Base-by-base conservation (phyloP, 2,329 filamentous ascomycete genomes). In the Amylocarpus encephaloides region DNA sequence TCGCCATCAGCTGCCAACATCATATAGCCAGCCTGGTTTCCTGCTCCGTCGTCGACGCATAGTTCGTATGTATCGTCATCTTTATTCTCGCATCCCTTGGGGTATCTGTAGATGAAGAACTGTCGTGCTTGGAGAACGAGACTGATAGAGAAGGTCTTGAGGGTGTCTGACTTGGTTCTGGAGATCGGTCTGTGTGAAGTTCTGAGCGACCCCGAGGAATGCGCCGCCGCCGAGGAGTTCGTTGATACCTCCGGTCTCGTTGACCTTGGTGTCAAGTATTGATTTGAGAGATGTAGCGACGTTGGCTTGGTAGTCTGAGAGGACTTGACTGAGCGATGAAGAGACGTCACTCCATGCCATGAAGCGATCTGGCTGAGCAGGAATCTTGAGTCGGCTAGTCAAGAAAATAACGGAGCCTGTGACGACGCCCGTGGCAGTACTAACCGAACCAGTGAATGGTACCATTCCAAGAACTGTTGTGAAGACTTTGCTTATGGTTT, bases 111-210 rank as follows among this genome's bases (percentile, higher is more conserved):
- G 18, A 55, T 40, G 41, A 47, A 55, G 12, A 18, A 18, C 2
- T 39, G 33, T 32, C 35, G 36, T n/a, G 49, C 49, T 30, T 51
- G 46, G 7, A 55, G 43, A 6, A 42, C 30, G 7, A 49, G 46
- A 15, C 43, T 32, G 6, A 55, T 55, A 12, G 50, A 33, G 30
- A 15, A 34, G 6, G 44, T 30, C 4, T 32, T 50, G 11, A 42
- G 45, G 3, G 41, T n/a, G 34, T 49, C 30, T 43, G 35, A 50
- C 33, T 18, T 35, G 18, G 6, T 2, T 3, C 16, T 52, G 50
- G 6, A 55, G 29, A 40, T 55, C 53, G 11, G 15, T 15, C 6
- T 50, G 40, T 0, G 53, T 55, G 32, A 55, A 55, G 43, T 55
- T 55, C 12, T 50, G 50, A 13, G 35, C 26, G 19, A 52, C 18